Percentiles rank a stretch among this genome's conserved stretches.
Conservation (phyloP, 352 stramenopile species). For the Phytophthora sp. region DNA sequence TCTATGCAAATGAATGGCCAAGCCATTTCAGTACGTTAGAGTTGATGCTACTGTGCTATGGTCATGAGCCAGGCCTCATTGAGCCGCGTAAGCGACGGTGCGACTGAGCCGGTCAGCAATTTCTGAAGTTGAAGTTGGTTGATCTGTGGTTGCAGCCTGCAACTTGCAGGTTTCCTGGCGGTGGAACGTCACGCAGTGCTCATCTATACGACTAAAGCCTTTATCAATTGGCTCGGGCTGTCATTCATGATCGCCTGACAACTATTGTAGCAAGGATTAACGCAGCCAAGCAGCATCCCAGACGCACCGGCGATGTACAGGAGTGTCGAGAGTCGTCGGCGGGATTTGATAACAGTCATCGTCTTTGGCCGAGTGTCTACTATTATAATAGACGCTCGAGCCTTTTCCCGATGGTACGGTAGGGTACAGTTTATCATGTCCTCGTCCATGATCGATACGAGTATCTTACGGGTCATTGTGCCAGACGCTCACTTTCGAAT, state of each 20-base stretch:
- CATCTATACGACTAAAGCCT: neutral
- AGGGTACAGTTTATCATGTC: neutral
- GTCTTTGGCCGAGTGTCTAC: neutral
- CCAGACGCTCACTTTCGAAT: slow-evolving; percentile 19
- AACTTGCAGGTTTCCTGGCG: neutral
- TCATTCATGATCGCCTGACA: slow-evolving; percentile 5
- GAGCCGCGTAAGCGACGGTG: neutral
- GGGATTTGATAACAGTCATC: neutral
- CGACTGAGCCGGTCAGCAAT: neutral
- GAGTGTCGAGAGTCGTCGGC: neutral
- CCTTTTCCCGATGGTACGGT: slow-evolving; percentile 8
- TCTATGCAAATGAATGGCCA: slow-evolving; percentile 7
- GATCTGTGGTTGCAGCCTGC: slow-evolving; percentile 23
- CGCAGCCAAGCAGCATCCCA: slow-evolving; percentile 7
- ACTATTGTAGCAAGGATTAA: neutral
- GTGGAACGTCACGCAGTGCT: neutral
- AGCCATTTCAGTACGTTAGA: slow-evolving; percentile 4
- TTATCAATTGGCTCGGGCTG: neutral
- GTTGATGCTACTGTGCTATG: neutral
- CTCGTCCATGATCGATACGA: neutral
- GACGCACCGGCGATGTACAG: slow-evolving; percentile 9
- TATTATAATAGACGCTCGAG: too few species aligned
- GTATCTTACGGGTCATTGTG: neutral
- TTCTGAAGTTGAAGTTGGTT: slow-evolving; percentile 14
- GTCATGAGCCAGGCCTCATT: slow-evolving; percentile 4